Evolutionary conservation across 75 land plant species (phyloP), one percentile per base, ranked within the genome.

Genomic region (Pinus albicaulis): DNA sequence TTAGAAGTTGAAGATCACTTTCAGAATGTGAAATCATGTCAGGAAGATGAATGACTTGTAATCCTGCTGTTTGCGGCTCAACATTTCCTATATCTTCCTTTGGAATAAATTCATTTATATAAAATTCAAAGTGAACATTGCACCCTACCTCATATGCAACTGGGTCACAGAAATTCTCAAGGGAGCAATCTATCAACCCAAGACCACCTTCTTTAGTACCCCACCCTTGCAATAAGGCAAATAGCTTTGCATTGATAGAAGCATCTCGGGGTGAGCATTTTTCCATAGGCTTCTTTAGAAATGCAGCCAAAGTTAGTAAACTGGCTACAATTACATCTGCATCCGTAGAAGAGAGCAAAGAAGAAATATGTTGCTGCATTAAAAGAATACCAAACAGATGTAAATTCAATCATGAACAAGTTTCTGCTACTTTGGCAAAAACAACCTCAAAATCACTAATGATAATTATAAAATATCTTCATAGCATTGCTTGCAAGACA

Each of bases 201-300:
- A 85, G 72, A 15, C 86, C 86, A 78, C 78, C 86, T 72, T 85
- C 86, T 71, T 85, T 85, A 26, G 80, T 80, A 23, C 86, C 86
- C 86, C 86, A 85, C 11, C 86, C 86, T 71, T 85, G 86, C 34
- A 73, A 77, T 63, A 85, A 66, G 11, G 86, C 77, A 74, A 85
- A 85, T 65, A 85, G 76, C 20, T 75, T 64, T 28, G 76, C 83
- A 76, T 85, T 85, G 26, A 85, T 59, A 14, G 83, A 55, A 28
- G 70, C 41, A 61, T 85, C 86, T 22, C 80, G 74, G 71, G 76
- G 77, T 56, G 80, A 81, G 53, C 53, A 10, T 48, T 48, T 48
- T 74, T 85, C 84, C 25, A 76, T 77, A 4, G 83, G 84, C 63
- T 74, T 85, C 72, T 81, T 85, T 61, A 78, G 80, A 77, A 81